A percentile compares a stretch with the other conserved stretches of the same genome.
phyloP scores from a whole-genome alignment of 768 basidiomycete genomes.

The Albatrellus ellisii region DNA sequence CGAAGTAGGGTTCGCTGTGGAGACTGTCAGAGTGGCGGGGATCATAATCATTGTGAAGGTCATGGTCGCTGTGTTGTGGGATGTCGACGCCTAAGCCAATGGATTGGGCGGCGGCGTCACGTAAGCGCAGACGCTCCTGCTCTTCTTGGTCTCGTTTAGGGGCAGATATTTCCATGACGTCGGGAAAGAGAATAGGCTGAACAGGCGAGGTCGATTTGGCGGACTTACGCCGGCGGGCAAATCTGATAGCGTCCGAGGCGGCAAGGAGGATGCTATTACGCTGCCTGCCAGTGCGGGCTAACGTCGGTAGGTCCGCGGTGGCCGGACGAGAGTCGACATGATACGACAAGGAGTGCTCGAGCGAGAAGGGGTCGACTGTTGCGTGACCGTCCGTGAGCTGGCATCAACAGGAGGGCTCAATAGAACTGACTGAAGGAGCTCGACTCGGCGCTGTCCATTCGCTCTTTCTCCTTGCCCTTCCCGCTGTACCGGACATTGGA shows the following conservation, averaged over 20 bases:
- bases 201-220: conserved; percentile 17
- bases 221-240: conserved; percentile 13
- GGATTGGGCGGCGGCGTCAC: conserved; percentile 64
- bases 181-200: conserved; percentile 40
- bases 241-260: conserved; percentile 16
- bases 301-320: conserved; percentile 6
- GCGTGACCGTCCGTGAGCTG: not conserved
- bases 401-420: conserved; percentile 4
- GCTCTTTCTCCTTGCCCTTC: conserved; percentile 12
- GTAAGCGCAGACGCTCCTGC: conserved; percentile 62
- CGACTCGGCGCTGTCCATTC: conserved; percentile 8
- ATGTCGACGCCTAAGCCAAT: conserved; percentile 53
- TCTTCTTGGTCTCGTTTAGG: conserved; percentile 36
- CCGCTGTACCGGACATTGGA: not conserved
- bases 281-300: conserved; percentile 2
- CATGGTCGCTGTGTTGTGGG: too few relatives aligned
- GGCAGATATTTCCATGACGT: conserved; percentile 54
- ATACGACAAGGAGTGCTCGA: conserved; percentile 1
- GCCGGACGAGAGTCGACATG: conserved; percentile 3
- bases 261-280: conserved; percentile 16
- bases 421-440: conserved; percentile 7
- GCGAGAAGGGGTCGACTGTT: not conserved
- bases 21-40: conserved; percentile 19
- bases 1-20: conserved; percentile 22
- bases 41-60: conserved; percentile 20